Evolutionary conservation across 2,329 filamentous ascomycete genomes (phyloP), one percentile per base, ranked within the genome.

Genomic region (Pestalotiopsis sp.): DNA sequence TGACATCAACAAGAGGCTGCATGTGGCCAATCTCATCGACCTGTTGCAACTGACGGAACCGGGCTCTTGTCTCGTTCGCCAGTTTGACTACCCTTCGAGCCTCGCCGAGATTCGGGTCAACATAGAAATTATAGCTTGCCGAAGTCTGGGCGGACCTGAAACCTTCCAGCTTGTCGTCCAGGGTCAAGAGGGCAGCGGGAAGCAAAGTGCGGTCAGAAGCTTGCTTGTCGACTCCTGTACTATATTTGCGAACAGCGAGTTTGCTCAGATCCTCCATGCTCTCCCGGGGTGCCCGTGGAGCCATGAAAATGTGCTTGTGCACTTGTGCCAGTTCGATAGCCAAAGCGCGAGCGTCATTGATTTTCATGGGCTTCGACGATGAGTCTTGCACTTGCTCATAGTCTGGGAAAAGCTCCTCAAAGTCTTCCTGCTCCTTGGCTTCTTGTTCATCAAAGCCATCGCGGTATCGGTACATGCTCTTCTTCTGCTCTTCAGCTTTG

Each of bases 81-180:
- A 98, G 81, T 0, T 78, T 80, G 30, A 96, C 89, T 3, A 98
- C 84, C 69, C 89, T 92, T 69, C 91, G 90, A 10, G 90, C 89
- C 80, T 98, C 93, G 1, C 82, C 78, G 13, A 95, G 81, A 73
- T 98, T 97, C 2, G 91, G 78, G 74, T 97, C 91, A 0, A 88
- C 90, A 78, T 99, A 99, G 78, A 99, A 98, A 79, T 97, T 97
- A 82, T 95, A 97, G 26, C 82, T 79, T 0, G 79, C 72, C 2
- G 81, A 74, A 4, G 80, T 79, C 5, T 79, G 72, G 1, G 71
- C 72, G 2, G 76, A 75, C 24, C 76, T 78, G 64, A 86, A 85
- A 48, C 82, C 81, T 48, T 84, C 77, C 38, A 89, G 78, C 72
- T 89, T 87, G 69, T 91, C 87, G 67, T 91, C 84, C 1, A 97